Evolutionary conservation across 2,329 filamentous ascomycete species (phyloP).

Genomic region (Diaporthe sp.): DNA sequence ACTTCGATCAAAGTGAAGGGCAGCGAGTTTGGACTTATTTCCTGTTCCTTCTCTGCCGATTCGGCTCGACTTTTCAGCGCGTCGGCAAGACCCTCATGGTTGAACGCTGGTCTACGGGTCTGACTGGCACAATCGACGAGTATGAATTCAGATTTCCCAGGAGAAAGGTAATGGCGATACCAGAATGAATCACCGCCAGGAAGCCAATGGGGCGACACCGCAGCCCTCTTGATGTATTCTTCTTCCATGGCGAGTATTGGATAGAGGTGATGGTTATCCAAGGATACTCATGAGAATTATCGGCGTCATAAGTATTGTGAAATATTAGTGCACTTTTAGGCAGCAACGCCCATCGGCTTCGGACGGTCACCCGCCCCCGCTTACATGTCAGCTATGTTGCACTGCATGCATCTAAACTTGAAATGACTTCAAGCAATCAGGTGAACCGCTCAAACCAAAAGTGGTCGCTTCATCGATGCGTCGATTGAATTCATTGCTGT

Average conservation of each 20-base stretch:
- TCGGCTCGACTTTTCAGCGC: not conserved
- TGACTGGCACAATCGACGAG: not conserved
- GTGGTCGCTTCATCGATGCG: not conserved
- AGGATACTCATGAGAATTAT: not conserved
- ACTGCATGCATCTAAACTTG: not conserved
- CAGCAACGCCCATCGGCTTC: not conserved
- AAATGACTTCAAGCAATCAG: not conserved
- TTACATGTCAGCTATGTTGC: not conserved
- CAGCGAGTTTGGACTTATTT: not conserved
- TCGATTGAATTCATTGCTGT: not conserved
- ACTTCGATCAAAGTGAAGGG: constrained; percentile 1
- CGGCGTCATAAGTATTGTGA: not conserved
- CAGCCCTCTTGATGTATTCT: constrained; percentile 2
- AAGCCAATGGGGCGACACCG: constrained; percentile 5
- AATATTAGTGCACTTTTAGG: not conserved
- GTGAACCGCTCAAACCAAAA: not conserved
- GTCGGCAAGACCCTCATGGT: not conserved
- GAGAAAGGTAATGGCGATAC: not conserved
- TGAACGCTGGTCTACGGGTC: not conserved
- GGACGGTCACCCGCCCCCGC: not conserved
- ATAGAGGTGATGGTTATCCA: not conserved
- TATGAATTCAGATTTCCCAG: not conserved
- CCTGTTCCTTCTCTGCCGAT: not conserved
- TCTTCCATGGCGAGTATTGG: not conserved
- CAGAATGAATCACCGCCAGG: not conserved